Evolutionary conservation across 1,284 basidiomycete species (phyloP).

Genomic region (Termitomyces sp.): DNA sequence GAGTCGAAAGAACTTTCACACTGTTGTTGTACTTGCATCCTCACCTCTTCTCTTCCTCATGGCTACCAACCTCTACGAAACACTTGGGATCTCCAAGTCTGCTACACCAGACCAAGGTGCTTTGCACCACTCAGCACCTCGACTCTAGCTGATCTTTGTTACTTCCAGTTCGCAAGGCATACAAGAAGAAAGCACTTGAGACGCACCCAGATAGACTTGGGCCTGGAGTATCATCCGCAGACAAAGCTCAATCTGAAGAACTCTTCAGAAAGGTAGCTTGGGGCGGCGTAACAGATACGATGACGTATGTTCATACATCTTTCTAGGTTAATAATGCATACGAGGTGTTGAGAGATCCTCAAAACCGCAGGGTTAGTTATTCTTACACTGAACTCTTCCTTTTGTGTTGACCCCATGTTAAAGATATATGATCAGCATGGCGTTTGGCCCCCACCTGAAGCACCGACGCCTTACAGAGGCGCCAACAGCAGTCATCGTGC

Average conservation of each 20-base stretch:
- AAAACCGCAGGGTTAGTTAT: slow-evolving; percentile 34
- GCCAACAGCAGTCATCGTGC: slow-evolving; percentile 22
- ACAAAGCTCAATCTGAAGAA: slow-evolving; percentile 39
- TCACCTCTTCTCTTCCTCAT: slow-evolving; percentile 27
- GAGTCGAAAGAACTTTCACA: too few species aligned
- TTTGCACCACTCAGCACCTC: slow-evolving; percentile 15
- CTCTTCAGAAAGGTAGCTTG: slow-evolving; percentile 37
- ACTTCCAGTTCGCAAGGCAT: slow-evolving; percentile 52
- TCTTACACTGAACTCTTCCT: not conserved
- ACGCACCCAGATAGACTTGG: slow-evolving; percentile 55
- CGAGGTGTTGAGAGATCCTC: slow-evolving; percentile 42
- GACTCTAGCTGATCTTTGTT: slow-evolving; percentile 15
- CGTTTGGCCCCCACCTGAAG: slow-evolving; percentile 62
- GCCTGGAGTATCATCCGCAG: slow-evolving; percentile 30
- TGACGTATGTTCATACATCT: not conserved
- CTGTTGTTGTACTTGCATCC: slow-evolving; percentile 1
- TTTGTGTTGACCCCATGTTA: not conserved
- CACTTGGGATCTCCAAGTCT: slow-evolving; percentile 32
- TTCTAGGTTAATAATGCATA: slow-evolving; percentile 48
- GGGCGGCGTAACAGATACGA: not conserved
- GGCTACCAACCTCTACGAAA: slow-evolving; percentile 57
- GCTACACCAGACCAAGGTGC: slow-evolving; percentile 41
- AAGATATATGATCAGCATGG: slow-evolving; percentile 67
- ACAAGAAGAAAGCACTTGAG: slow-evolving; percentile 52
- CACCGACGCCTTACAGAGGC: slow-evolving; percentile 20